These are phyloP conservation scores for Schizothecium vesticola DNA, from an alignment of 495 filamentous ascomycete species.

Conservation along the genomic window DNA sequence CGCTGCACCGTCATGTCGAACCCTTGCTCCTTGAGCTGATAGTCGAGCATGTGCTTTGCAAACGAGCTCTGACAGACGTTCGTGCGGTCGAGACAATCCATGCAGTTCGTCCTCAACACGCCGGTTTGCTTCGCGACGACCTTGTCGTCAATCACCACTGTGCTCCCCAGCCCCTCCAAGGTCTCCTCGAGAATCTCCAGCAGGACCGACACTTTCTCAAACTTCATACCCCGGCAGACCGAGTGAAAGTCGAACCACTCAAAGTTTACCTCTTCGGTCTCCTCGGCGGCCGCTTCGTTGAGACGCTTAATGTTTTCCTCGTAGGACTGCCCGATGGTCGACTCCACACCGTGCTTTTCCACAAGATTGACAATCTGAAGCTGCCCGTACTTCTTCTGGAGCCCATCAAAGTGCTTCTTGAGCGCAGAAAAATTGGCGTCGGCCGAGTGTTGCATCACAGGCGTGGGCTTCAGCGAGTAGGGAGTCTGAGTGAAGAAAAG, in stretches of 20 bases:
- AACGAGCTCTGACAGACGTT: conserved; percentile 89
- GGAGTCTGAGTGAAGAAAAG: conserved; percentile 90
- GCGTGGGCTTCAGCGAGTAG: conserved; percentile 85
- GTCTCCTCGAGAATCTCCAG: conserved; percentile 61
- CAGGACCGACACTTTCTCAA: conserved; percentile 81
- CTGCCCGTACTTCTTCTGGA: conserved; percentile 63
- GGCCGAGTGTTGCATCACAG: conserved; percentile 69
- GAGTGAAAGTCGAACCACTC: conserved; percentile 97
- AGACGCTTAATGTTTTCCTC: conserved; percentile 56
- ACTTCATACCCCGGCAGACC: conserved; percentile 91
- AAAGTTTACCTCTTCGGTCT: conserved; percentile 52
- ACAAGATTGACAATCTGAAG: conserved; percentile 79
- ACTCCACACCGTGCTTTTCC: conserved; percentile 77
- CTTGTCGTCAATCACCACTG: conserved; percentile 48
- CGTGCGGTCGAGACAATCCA: conserved; percentile 94
- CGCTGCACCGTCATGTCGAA: conserved; percentile 61
- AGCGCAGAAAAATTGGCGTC: conserved; percentile 74
- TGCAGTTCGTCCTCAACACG: conserved; percentile 85
- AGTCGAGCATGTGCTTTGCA: conserved; percentile 68
- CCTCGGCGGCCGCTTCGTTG: conserved; percentile 53
- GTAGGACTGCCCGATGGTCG: conserved; percentile 70
- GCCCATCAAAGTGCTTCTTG: conserved; percentile 65
- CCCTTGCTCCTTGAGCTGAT: conserved; percentile 67
- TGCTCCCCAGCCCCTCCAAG: conserved; percentile 61
- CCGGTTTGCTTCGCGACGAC: conserved; percentile 58